Evolutionary conservation across 2,329 filamentous ascomycete genomes (phyloP), one percentile per base, ranked within the genome.

Genomic region (Aspergillus chevalieri): DNA sequence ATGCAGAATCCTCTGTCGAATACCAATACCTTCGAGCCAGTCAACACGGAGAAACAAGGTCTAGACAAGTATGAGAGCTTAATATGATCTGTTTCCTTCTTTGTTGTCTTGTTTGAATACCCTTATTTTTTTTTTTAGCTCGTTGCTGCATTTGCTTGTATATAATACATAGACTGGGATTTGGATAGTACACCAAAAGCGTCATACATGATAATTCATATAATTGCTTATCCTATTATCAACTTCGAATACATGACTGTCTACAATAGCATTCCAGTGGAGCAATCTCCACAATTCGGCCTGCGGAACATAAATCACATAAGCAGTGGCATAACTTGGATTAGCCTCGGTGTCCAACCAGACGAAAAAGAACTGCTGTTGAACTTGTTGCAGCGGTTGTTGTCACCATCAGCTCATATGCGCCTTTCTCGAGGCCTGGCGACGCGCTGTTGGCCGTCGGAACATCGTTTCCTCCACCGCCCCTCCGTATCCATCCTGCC

Each of bases 11-110:
- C 64, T 41, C 64, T 67, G 39, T 54, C 52, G 33, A 58, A 54
- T 26, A 58, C 58, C 21, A 58, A 57, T 47, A 49, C 48, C 14
- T 47, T 55, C n/a, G 57, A 62, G 45, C 52, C 60, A 15, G 52
- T 56, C 39, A 50, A 51, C 26, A 55, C 62, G 47, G 67, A 59
- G 52, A 70, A 65, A 53, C 63, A 65, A 48, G 78, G 78, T 1
- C 59, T 81, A 50, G 78, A 81, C 63, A 78, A 77, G 52, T 81
- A 76, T 60, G 76, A 80, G 56, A 81, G 78, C 63, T 68, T 82
- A 53, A 59, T 81, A 51, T 82, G 56, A 62, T 15, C 38, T 34
- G 39, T 17, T 33, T 46, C 26, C 39, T 26, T n/a, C 45, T 43
- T 7, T 36, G 36, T 49, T 46, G 46, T n/a, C 52, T 47, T 19